Evolutionary conservation across 2,329 filamentous ascomycete genomes (phyloP), one percentile per base, ranked within the genome.

Genomic region (Stachybotrys chartarum): DNA sequence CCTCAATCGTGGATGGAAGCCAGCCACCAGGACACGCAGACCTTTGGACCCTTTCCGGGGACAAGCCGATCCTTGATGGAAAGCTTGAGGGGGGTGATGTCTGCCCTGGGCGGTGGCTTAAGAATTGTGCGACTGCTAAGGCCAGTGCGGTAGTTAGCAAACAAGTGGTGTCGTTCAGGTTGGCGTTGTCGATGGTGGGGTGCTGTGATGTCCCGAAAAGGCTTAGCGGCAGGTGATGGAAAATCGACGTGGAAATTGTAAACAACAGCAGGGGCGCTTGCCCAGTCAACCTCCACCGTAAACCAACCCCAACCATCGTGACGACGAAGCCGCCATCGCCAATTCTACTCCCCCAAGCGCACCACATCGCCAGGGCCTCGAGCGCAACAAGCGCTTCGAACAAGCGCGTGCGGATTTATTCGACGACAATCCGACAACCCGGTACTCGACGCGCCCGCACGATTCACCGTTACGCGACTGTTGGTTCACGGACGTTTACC

Each of bases 401-500:
- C 3, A 5, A 10, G 3, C 14, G 35, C 35, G 14, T 14, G 5
- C 35, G 35, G 14, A 24, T 24, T 24, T 24, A 24, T 24, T 24
- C 24, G 24, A 2, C 24, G 24, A 24, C 24, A 24, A 24, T 4
- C 24, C 24, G 24, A 24, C 24, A 24, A 24, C 24, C 24, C 4
- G 35, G 35, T 42, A 42, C 35, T 42, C 35, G 35, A 42, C 35
- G 35, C 35, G 35, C 35, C 35, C 14, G 24, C 24, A 24, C 24
- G 24, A 3, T 10, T 14, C 35, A 3, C 5, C 3, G 35, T 48
- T 18, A 54, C 61, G 62, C 56, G 58, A 59, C 56, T 52, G 47
- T 48, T 52, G 56, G 57, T 53, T 49, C 54, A 55, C 56, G 54
- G 51, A 47, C 53, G 35, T 42, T 42, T 14, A 42, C 35, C 35